A percentile compares a stretch with the other conserved stretches of the same genome.
Conservation (phyloP, 2,329 filamentous ascomycete genomes). For the Colletotrichum euphorbiae region DNA sequence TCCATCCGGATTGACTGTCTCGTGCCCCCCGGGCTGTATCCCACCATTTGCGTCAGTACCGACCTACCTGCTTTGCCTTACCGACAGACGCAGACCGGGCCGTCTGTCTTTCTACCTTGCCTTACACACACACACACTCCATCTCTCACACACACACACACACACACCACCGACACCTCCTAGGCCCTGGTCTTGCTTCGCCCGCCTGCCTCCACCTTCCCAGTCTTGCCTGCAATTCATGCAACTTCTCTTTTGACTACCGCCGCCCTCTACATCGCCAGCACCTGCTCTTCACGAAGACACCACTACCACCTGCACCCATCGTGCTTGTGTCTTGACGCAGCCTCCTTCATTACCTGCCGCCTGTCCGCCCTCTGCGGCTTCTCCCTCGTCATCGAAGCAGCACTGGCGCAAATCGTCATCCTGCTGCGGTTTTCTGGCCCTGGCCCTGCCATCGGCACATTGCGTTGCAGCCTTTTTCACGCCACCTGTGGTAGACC, state of each 20-base stretch:
- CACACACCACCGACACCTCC: background rate
- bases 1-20: background rate
- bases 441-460: constrained; percentile 21
- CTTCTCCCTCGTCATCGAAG: constrained; percentile 34
- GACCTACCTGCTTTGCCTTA: constrained; percentile 8
- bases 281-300: constrained; percentile 16
- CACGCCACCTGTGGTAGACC: constrained; percentile 30
- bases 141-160: too few species aligned
- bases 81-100: constrained; percentile 23
- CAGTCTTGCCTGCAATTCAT: constrained; percentile 36
- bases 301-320: constrained; percentile 32
- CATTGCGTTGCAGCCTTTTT: constrained; percentile 16
- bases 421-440: constrained; percentile 27
- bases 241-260: constrained; percentile 35
- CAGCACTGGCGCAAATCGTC: constrained; percentile 36
- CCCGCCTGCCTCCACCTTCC: constrained; percentile 37
- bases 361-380: constrained; percentile 31
- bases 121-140: background rate
- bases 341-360: constrained; percentile 29
- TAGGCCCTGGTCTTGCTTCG: constrained; percentile 25
- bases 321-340: constrained; percentile 23
- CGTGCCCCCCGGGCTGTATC: background rate
- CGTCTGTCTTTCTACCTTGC: constrained; percentile 2
- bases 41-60: constrained; percentile 19
- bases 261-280: constrained; percentile 22